These are phyloP conservation scores for Salix brachista DNA, from an alignment of 345 rosid genomes.

Conservation along the genomic window DNA sequence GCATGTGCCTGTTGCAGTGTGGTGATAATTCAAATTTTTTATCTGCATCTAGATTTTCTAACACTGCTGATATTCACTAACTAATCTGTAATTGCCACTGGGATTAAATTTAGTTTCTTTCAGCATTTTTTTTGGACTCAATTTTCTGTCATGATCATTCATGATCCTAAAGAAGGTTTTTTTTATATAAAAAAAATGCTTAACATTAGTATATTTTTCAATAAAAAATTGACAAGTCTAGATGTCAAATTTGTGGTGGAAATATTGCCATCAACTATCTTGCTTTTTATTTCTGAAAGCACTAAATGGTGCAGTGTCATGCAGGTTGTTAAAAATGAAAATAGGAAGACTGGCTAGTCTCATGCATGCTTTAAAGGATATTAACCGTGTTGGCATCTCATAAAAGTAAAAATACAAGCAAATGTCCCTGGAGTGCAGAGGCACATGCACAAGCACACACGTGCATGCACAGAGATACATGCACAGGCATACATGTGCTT, in stretches of 20 bases:
- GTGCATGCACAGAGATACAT: no score
- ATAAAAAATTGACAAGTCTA: neutral
- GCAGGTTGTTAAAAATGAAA: neutral
- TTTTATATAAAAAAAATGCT: neutral
- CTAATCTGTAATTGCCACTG: neutral
- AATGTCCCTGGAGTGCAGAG: neutral
- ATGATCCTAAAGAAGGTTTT: neutral
- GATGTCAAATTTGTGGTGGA: neutral
- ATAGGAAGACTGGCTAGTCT: neutral
- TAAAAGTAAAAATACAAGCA: neutral
- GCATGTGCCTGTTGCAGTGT: neutral
- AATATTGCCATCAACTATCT: neutral
- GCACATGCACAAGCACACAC: neutral
- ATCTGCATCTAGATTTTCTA: neutral
- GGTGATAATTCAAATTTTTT: neutral
- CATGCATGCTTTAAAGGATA: neutral
- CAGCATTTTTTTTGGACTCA: neutral
- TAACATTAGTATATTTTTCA: neutral
- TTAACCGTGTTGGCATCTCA: neutral
- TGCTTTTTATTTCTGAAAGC: neutral
- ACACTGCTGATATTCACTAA: neutral
- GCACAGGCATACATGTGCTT: no score
- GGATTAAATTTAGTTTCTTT: neutral
- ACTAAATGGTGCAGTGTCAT: neutral
- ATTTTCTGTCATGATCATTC: neutral